A percentile compares a stretch with the other conserved stretches of the same genome.
Conservation (phyloP, 2,329 filamentous ascomycete species). For the Didymella pinodella region DNA sequence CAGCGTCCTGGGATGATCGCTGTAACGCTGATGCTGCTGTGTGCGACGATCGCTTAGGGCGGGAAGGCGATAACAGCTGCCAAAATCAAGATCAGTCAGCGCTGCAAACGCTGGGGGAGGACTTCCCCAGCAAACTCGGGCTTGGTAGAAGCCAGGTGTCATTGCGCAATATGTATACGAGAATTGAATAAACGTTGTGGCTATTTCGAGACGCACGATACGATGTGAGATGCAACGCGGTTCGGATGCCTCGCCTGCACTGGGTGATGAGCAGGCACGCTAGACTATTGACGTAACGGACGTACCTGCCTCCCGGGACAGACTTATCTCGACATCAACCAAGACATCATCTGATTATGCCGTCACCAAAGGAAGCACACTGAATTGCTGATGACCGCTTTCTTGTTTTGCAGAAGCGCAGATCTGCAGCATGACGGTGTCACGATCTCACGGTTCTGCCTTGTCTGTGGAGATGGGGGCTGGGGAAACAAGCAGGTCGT, state of each 20-base stretch:
- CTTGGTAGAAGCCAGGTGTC: neutral
- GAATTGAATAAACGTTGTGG: neutral
- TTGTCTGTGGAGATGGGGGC: slow-evolving; percentile 8
- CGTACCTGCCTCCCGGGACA: slow-evolving; percentile 30
- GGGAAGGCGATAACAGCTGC: slow-evolving; percentile 19
- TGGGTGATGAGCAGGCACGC: slow-evolving; percentile 10
- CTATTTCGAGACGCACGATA: slow-evolving; percentile 15
- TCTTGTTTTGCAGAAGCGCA: slow-evolving; percentile 14
- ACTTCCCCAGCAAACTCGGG: neutral
- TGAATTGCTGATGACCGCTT: slow-evolving; percentile 9
- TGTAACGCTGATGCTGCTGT: slow-evolving; percentile 18
- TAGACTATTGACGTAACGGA: slow-evolving; percentile 21
- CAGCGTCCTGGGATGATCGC: slow-evolving; percentile 29
- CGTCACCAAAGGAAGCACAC: slow-evolving; percentile 25
- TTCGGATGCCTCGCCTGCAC: slow-evolving; percentile 10
- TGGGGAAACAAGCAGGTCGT: slow-evolving; percentile 12
- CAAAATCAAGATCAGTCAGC: slow-evolving; percentile 11
- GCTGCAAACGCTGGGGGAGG: neutral
- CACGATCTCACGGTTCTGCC: slow-evolving; percentile 17
- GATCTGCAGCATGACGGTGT: slow-evolving; percentile 15
- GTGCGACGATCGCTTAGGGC: slow-evolving; percentile 30
- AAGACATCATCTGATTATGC: slow-evolving; percentile 19
- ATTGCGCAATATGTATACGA: slow-evolving; percentile 19
- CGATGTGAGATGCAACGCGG: slow-evolving; percentile 14
- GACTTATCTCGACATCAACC: slow-evolving; percentile 27